Evolutionary conservation across 2,329 filamentous ascomycete genomes (phyloP), one percentile per base, ranked within the genome.

Genomic region (Juglanconis sp.): DNA sequence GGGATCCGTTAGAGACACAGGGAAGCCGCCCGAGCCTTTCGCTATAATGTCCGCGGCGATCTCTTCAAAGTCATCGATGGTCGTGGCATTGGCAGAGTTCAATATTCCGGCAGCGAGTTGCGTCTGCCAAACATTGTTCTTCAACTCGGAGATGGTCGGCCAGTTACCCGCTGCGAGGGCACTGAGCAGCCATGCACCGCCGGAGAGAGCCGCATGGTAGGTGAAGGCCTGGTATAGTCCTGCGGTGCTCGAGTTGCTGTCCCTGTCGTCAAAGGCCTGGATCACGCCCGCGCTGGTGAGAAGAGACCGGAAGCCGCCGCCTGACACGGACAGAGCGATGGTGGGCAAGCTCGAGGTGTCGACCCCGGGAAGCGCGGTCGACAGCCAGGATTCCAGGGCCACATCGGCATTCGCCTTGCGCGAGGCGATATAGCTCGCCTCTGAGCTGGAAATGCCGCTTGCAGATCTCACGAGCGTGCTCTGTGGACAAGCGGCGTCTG

Each of bases 221-320:
- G 63, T 63, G 50, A 67, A 65, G 60, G 35, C 64, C 60, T 65
- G 65, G 48, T 62, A 61, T 10, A 66, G 59, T 4, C 63, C 65
- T 30, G 55, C 59, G 38, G 65, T 64, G 11, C 61, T 65, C 31
- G 54, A 57, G 17, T 42, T 50, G 35, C 58, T 63, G n/a, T 66
- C 67, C 9, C 65, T 61, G 11, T 47, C 58, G 56, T 71, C 68
- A 24, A 72, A 53, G 3, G 65, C 68, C 53, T 67, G 63, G 44
- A 70, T 60, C 38, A 69, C 65, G 36, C 70, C 70, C 13, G 70
- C 70, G 6, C 68, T 70, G 15, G 59, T 65, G 15, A 72, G 63
- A 15, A 71, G 63, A 5, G 69, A 65, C 6, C 70, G 63, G 49
- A 67, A 70, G 5, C 70, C 68, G 47, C 71, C 70, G 36, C 70